Base-by-base conservation (phyloP, 225 moss, liverwort and hornwort species). In the Bryoerythrophyllum caledonicum region DNA sequence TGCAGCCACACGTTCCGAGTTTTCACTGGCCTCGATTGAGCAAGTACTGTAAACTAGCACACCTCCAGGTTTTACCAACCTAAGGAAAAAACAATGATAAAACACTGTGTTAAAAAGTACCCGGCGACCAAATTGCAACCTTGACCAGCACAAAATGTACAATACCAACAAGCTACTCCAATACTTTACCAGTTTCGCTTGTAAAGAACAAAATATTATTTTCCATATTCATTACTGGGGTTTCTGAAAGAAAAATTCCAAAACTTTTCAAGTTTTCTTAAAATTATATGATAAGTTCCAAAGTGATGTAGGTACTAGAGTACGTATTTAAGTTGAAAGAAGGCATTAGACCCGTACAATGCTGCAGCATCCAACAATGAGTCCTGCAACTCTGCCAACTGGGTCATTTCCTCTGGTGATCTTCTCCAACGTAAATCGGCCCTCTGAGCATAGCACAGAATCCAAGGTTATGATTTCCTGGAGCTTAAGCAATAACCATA, bases 351-450 rank as follows among this genome's bases (percentile, higher is more conserved):
- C 70, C 56, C 76, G 61, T 79, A 90, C 87, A 81, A 82, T 48
- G 92, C 86, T 78, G 92, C 92, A 63, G 92, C 84, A 55, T 88
- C 88, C 79, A 92, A 79, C 6, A 92, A 86, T 44, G 82, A 80
- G 53, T 90, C 92, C 72, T 92, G 92, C 63, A 92, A 63, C 53
- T 78, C 71, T 64, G 84, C 61, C 65, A 92, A 84, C 62, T 84
- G 79, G 68, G 41, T 70, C 32, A 92, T 58, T 46, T 84, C 88
- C 51, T 92, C 86, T 51, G 84, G 76, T 38, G 86, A 82, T 73
- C 92, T 88, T 71, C 88, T 90, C 92, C 92, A 92, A 64, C 92
- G 81, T 37, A 92, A 82, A 69, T 92, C 92, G 76, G 92, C 92
- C 52, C 92, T 90, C 92, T 92, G 84, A 37, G 43, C 23, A 17